These are phyloP conservation scores for Acanthamoeba triangularis DNA, from an alignment of 208 protist species.

Conservation along the genomic window DNA sequence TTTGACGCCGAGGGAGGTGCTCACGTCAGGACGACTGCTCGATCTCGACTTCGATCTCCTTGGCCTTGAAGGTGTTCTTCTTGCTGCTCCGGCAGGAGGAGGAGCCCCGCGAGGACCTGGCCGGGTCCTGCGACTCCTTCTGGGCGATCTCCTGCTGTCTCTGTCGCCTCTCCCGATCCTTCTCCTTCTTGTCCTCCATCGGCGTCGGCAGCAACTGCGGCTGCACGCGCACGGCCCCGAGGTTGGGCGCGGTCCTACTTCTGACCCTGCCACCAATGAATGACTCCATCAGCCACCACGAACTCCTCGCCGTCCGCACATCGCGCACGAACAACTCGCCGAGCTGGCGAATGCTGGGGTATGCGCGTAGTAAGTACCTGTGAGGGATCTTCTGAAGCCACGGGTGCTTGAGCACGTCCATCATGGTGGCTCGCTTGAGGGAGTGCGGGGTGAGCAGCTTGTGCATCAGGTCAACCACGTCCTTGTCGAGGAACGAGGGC, in stretches of 20 bases:
- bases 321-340: too few species aligned
- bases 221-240: slow-evolving; percentile 48
- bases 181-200: slow-evolving; percentile 25
- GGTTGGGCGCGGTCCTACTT: slow-evolving; percentile 50
- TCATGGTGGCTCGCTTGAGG: slow-evolving; percentile 72
- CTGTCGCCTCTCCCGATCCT: background rate
- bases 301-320: too few species aligned
- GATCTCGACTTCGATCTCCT: background rate
- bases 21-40: background rate
- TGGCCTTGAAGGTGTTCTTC: background rate
- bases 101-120: too few species aligned
- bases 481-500: slow-evolving; percentile 32
- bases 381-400: slow-evolving; percentile 60
- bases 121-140: slow-evolving; percentile 1
- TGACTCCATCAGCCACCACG: background rate
- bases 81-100: too few species aligned
- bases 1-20: background rate
- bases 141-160: slow-evolving; percentile 3
- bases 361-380: background rate
- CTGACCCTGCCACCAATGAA: background rate
- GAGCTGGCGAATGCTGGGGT: background rate
- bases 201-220: background rate
- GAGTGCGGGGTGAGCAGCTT: slow-evolving; percentile 62
- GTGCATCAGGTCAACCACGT: slow-evolving; percentile 59
- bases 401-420: slow-evolving; percentile 70